phyloP scores from a whole-genome alignment of 2,329 filamentous ascomycete genomes.

The Hypoxylon sp. region DNA sequence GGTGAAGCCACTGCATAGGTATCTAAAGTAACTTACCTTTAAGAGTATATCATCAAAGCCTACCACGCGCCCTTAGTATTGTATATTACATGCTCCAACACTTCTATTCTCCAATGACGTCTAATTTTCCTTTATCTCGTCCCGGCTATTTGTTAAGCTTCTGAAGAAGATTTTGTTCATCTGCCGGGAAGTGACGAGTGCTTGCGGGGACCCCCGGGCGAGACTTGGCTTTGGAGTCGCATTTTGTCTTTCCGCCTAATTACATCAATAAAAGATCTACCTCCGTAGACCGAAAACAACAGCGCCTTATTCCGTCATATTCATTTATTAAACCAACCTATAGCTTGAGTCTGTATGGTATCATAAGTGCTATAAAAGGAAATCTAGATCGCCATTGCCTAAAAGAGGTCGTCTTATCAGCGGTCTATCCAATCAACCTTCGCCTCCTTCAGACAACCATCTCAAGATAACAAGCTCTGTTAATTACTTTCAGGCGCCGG shows the following conservation, averaged over 20 bases:
- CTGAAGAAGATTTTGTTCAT: constrained; percentile 17
- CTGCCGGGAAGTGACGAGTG: constrained; percentile 39
- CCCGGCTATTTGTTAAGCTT: constrained; percentile 23
- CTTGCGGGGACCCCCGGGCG: constrained; percentile 35
- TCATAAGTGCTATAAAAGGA: constrained; percentile 42
- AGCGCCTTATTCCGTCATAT: constrained; percentile 27
- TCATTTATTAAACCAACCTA: constrained; percentile 27
- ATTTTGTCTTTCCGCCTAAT: constrained; percentile 48
- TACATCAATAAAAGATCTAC: constrained; percentile 46
- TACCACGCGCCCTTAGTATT: constrained; percentile 24
- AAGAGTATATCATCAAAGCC: constrained; percentile 18
- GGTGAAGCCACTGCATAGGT: constrained; percentile 19
- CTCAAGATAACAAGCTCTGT: constrained; percentile 34
- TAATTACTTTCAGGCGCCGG: constrained; percentile 36
- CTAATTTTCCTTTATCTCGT: constrained; percentile 11
- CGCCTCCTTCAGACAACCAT: constrained; percentile 22
- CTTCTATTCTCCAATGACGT: constrained; percentile 24
- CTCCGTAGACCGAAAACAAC: constrained; percentile 47
- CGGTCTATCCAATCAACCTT: constrained; percentile 35
- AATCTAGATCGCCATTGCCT: constrained; percentile 38
- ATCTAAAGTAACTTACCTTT: constrained; percentile 18
- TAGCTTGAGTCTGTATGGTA: constrained; percentile 28
- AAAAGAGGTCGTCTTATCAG: constrained; percentile 36
- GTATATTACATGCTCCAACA: constrained; percentile 5
- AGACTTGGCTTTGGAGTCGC: constrained; percentile 35